Evolutionary conservation across 176 grass and related monocot species (phyloP), one percentile per base, ranked within the genome.

Genomic region (Cenchrus fungigraminus): DNA sequence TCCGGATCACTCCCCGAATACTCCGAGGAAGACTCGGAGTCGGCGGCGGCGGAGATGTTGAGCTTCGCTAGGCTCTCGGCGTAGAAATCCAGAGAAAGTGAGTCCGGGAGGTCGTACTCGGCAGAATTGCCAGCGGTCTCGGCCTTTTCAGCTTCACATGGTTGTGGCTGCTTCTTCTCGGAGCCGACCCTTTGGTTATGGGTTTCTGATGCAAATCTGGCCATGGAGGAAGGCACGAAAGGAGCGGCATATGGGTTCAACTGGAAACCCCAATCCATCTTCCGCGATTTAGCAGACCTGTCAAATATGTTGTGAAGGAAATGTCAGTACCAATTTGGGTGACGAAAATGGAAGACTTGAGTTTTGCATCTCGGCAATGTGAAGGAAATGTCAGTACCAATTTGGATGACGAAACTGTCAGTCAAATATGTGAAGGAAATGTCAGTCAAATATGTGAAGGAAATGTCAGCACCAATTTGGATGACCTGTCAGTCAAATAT

Each of bases 231-330:
- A 78, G 92, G 92, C 56, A 91, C 84, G n/a, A 91, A 94, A 59
- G 92, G 92, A 59, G 86, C 43, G 12, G 92, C 92, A 37, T 87
- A 31, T 42, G 92, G 92, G 78, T 94, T 94, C 80, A 94, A 73
- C 82, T 59, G 42, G 45, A 78, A 91, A 65, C 74, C 84, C 77
- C 80, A 68, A 56, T 89, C 59, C 77, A 82, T 82, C 12, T 51
- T 82, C 52, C 1, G 20, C 3, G 31, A 15, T 28, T 60, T 11
- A 46, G 75, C 17, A 69, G 73, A 71, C 76, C 87, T 85, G 32
- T 63, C 11, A 63, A 55, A 81, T 15, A 37, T 19, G 11, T 9
- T 19, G 11, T 9, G 4, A 73, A 78, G 14, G 32, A 71, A 85
- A 70, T 42, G 32, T 76, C 14, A 76, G 58, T 76, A 29, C 13